Percentiles rank a stretch among this genome's conserved stretches.
These are phyloP conservation scores for Liriodendron chinense DNA, from an alignment of 164 flowering plant species.

Conservation along the genomic window DNA sequence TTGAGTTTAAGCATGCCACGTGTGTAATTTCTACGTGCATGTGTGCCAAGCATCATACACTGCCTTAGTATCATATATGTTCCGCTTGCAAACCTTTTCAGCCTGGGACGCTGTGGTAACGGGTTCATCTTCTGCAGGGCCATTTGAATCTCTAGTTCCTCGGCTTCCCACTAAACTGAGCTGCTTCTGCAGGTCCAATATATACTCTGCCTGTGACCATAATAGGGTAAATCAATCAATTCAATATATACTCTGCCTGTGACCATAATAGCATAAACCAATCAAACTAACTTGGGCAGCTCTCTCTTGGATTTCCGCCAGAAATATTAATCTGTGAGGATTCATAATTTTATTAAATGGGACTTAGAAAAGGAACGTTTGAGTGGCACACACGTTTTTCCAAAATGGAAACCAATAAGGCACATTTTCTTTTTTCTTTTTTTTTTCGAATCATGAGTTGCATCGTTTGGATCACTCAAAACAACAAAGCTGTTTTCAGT, in stretches of 20 bases:
- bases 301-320: neutral
- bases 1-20: neutral
- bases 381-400: neutral
- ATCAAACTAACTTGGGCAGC: neutral
- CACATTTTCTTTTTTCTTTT: no score
- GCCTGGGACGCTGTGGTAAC: slow-evolving; percentile 50
- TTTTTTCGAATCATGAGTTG: neutral
- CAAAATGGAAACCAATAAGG: neutral
- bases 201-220: slow-evolving; percentile 70
- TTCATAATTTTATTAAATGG: neutral
- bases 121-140: slow-evolving; percentile 47
- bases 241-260: slow-evolving; percentile 89
- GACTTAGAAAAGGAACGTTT: neutral
- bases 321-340: no score
- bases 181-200: slow-evolving; percentile 93
- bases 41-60: no score
- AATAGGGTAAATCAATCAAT: slow-evolving; percentile 12
- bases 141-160: slow-evolving; percentile 48
- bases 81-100: slow-evolving; percentile 61
- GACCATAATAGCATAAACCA: slow-evolving; percentile 1
- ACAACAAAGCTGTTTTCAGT: neutral
- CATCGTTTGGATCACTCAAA: neutral
- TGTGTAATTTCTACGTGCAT: no score
- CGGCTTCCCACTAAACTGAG: slow-evolving; percentile 68
- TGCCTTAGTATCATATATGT: neutral